Percentiles rank a stretch among this genome's conserved stretches.
phyloP scores from a whole-genome alignment of 371 early-diverging fungal species.

The Syncephalastrum racemosum region DNA sequence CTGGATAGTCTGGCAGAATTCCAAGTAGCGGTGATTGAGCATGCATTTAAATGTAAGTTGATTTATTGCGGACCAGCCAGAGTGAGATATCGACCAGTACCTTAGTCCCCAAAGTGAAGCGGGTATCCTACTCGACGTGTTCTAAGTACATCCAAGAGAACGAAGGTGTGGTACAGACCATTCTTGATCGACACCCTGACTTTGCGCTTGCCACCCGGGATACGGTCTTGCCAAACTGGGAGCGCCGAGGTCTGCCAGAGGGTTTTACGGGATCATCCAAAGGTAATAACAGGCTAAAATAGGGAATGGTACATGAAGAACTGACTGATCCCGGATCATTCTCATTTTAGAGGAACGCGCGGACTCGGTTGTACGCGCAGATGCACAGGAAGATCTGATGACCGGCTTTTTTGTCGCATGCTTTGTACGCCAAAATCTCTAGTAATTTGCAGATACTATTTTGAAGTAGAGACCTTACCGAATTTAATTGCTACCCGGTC shows the following conservation, averaged over 20 bases:
- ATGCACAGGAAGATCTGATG: conserved; percentile 68
- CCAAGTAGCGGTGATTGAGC: conserved; percentile 64
- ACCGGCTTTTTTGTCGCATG: conserved; percentile 89
- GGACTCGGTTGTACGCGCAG: conserved; percentile 64
- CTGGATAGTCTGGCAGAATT: conserved; percentile 72
- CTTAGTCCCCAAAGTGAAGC: conserved; percentile 71
- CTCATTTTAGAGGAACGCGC: conserved; percentile 41
- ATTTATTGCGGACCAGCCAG: background rate
- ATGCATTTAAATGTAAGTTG: conserved; percentile 71
- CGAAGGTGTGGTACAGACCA: conserved; percentile 86
- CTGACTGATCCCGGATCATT: background rate
- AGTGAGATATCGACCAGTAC: background rate
- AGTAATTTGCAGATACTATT: background rate
- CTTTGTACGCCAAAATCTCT: conserved; percentile 58
- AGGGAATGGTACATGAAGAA: background rate
- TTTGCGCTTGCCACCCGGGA: conserved; percentile 63
- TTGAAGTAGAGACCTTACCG: no score
- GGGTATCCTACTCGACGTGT: conserved; percentile 95
- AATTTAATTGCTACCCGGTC: no score
- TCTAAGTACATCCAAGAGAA: conserved; percentile 95
- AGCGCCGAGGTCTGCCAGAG: conserved; percentile 63
- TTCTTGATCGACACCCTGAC: conserved; percentile 48
- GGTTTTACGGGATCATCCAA: conserved; percentile 26
- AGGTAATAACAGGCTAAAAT: conserved; percentile 5
- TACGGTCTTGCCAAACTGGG: conserved; percentile 73